Conservation (phyloP, 768 basidiomycete genomes). For the Mrakia frigida region DNA sequence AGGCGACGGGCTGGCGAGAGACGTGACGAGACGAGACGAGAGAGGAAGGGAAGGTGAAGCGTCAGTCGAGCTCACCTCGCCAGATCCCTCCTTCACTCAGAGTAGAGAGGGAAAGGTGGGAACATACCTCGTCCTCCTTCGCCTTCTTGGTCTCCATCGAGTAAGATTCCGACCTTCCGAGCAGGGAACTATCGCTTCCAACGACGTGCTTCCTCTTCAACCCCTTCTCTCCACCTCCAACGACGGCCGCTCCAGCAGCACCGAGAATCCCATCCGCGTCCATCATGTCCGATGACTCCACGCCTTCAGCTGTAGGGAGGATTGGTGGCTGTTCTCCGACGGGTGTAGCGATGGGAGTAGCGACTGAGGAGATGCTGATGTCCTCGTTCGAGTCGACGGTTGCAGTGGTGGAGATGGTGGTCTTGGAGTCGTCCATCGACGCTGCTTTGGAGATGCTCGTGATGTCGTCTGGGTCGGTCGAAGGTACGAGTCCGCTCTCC, state of each 20-base stretch:
- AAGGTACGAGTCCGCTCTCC: conserved; percentile 14
- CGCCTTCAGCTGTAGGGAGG: neutral
- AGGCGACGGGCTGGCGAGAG: neutral
- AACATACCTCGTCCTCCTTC: conserved; percentile 28
- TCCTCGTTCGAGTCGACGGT: conserved; percentile 17
- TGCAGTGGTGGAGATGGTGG: conserved; percentile 14
- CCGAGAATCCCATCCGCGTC: conserved; percentile 7
- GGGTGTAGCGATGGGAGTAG: neutral
- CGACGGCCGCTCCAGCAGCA: neutral
- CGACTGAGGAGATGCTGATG: conserved; percentile 9
- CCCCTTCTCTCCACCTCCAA: conserved; percentile 12
- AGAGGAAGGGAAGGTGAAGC: neutral
- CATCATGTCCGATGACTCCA: conserved; percentile 1
- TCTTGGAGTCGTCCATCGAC: conserved; percentile 7
- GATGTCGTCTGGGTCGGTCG: neutral
- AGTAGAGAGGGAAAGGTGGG: neutral
- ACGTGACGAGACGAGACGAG: neutral
- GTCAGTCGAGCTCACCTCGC: neutral
- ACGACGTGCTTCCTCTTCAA: conserved; percentile 26
- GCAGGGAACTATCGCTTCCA: conserved; percentile 1
- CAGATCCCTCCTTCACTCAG: neutral
- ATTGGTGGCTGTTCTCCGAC: neutral
- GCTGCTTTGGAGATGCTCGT: neutral
- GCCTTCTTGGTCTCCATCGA: conserved; percentile 27
- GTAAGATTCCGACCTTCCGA: conserved; percentile 2